Percentiles rank a stretch among this genome's conserved stretches.
phyloP scores from a whole-genome alignment of 306 rosid species.

The Fragaria ananassa region DNA sequence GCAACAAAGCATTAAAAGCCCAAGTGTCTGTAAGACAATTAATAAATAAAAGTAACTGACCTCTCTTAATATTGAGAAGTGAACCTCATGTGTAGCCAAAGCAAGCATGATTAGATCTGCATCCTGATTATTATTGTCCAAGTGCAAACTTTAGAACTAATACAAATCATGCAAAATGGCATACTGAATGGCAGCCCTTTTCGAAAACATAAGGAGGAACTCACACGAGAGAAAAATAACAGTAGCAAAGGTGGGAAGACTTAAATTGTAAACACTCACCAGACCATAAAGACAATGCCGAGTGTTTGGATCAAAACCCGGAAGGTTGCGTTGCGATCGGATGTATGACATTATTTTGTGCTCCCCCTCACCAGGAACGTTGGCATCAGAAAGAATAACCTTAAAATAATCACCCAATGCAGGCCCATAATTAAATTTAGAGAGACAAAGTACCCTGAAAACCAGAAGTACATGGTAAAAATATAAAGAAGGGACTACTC shows the following conservation, averaged over 20 bases:
- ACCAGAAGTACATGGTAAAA: slow-evolving; percentile 41
- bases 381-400: slow-evolving; percentile 98
- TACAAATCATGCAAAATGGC: neutral
- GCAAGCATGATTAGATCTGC: slow-evolving; percentile 95
- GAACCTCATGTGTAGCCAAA: slow-evolving; percentile 93
- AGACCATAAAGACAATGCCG: slow-evolving; percentile 88
- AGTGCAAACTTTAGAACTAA: slow-evolving; percentile 6
- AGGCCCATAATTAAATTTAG: slow-evolving; percentile 54
- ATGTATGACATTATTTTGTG: slow-evolving; percentile 91
- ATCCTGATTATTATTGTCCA: slow-evolving; percentile 51
- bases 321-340: slow-evolving; percentile 70
- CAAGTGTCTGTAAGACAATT: neutral
- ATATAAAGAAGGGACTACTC: slow-evolving; percentile 48
- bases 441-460: slow-evolving; percentile 58
- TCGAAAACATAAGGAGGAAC: neutral
- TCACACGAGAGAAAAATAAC: slow-evolving; percentile 1
- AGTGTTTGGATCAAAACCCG: slow-evolving; percentile 85
- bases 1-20: slow-evolving; percentile 27
- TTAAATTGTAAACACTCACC: slow-evolving; percentile 49
- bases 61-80: slow-evolving; percentile 95
- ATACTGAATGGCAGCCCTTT: slow-evolving; percentile 18
- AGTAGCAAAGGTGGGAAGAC: slow-evolving; percentile 13
- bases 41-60: slow-evolving; percentile 43
- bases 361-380: slow-evolving; percentile 95
- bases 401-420: slow-evolving; percentile 72